Percentiles rank a stretch among this genome's conserved stretches.
phyloP scores from a whole-genome alignment of 768 basidiomycete genomes.

The Gloeophyllum trabeum region DNA sequence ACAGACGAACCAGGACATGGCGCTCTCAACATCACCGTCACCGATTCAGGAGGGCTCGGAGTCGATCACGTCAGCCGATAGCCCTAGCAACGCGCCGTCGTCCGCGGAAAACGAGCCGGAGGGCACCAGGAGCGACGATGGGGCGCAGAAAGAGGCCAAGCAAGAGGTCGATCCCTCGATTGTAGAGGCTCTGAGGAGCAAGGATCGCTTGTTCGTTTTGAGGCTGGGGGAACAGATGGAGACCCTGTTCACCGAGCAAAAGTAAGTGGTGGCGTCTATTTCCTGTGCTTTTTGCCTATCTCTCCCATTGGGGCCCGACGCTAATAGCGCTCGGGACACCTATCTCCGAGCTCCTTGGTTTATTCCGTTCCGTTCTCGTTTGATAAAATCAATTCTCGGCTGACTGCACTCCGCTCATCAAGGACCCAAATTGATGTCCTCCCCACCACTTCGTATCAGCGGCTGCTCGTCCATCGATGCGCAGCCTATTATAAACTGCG shows the following conservation, averaged over 20 bases:
- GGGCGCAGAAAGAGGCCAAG: constrained; percentile 7
- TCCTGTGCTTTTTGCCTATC: background rate
- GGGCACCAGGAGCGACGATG: background rate
- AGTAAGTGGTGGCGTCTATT: constrained; percentile 30
- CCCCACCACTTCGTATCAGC: constrained; percentile 72
- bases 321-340: no score
- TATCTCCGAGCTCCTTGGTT: no score
- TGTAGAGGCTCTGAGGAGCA: constrained; percentile 76
- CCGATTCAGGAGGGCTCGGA: no score
- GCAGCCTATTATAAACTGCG: constrained; percentile 69
- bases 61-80: constrained; percentile 8
- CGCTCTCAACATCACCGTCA: no score
- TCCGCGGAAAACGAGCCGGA: constrained; percentile 17
- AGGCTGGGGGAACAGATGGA: constrained; percentile 88
- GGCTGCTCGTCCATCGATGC: constrained; percentile 78
- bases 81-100: constrained; percentile 10
- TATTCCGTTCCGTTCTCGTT: no score
- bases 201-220: constrained; percentile 80
- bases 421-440: constrained; percentile 57
- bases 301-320: no score
- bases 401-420: constrained; percentile 13
- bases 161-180: constrained; percentile 68
- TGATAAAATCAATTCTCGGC: no score
- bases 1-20: no score
- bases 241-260: constrained; percentile 61